These are phyloP conservation scores for Pyracantha coccinea DNA, from an alignment of 331 rosid genomes.

Conservation along the genomic window DNA sequence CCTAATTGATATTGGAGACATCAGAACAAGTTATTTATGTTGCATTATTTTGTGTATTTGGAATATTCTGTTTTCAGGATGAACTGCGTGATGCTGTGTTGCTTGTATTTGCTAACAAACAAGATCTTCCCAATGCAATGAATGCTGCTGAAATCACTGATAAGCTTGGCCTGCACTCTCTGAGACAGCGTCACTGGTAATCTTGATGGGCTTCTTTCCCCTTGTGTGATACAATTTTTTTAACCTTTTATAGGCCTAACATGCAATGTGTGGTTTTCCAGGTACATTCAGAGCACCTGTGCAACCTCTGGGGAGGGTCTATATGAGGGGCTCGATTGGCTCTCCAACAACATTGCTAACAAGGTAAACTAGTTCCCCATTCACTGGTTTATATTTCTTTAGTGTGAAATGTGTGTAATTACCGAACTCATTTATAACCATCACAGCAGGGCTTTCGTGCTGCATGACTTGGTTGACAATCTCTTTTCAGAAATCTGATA, in stretches of 20 bases:
- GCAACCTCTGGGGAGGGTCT: slow-evolving; percentile 99
- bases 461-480: background rate
- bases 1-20: background rate
- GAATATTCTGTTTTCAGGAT: slow-evolving; percentile 44
- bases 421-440: background rate
- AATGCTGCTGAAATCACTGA: slow-evolving; percentile 99
- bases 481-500: background rate
- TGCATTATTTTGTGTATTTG: background rate
- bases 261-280: slow-evolving; percentile 19
- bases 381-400: too few relatives aligned
- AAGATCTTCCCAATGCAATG: slow-evolving; percentile 99
- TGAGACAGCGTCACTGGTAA: slow-evolving; percentile 99
- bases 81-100: slow-evolving; percentile 95
- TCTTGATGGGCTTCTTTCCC: background rate
- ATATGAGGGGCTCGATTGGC: slow-evolving; percentile 98
- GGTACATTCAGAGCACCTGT: slow-evolving; percentile 99
- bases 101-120: slow-evolving; percentile 98
- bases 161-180: slow-evolving; percentile 98
- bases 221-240: background rate
- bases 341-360: slow-evolving; percentile 98
- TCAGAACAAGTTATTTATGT: background rate
- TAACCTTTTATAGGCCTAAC: background rate
- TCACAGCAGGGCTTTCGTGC: background rate
- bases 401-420: too few relatives aligned
- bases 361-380: slow-evolving; percentile 36